Evolutionary conservation across 768 basidiomycete species (phyloP).

Genomic region (Hortiboletus flavorubellus): DNA sequence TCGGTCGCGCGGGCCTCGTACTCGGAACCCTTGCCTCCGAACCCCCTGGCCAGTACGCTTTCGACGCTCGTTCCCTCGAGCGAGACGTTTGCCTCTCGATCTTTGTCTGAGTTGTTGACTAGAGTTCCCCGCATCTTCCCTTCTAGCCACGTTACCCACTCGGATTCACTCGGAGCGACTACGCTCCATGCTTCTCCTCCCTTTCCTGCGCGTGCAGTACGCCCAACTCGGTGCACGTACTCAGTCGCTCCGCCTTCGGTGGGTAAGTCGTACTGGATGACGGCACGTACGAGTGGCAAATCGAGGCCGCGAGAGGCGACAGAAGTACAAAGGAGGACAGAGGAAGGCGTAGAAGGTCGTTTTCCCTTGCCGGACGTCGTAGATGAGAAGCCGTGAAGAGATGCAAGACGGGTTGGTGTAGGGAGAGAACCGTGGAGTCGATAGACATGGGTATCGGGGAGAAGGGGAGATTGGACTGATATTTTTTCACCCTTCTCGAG

Average conservation of each 20-base stretch:
- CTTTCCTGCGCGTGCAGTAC: slow-evolving; percentile 94
- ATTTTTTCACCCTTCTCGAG: slow-evolving; percentile 39
- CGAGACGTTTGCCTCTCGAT: slow-evolving; percentile 39
- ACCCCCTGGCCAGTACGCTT: slow-evolving; percentile 70
- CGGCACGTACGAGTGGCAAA: slow-evolving; percentile 88
- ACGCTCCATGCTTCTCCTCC: slow-evolving; percentile 97
- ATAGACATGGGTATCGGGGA: slow-evolving; percentile 80
- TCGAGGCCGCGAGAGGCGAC: slow-evolving; percentile 99
- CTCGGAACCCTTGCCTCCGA: slow-evolving; percentile 78
- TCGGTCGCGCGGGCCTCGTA: slow-evolving; percentile 91
- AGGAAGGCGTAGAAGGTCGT: slow-evolving; percentile 39
- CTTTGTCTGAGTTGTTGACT: slow-evolving; percentile 23
- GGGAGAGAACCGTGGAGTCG: slow-evolving; percentile 93
- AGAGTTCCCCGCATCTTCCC: slow-evolving; percentile 66
- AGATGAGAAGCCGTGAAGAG: slow-evolving; percentile 77
- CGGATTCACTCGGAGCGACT: slow-evolving; percentile 79
- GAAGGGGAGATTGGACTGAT: slow-evolving; percentile 63
- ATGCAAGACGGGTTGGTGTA: slow-evolving; percentile 71
- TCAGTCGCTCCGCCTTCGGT: slow-evolving; percentile 96
- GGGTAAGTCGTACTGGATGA: slow-evolving; percentile 95
- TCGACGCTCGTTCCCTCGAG: slow-evolving; percentile 66
- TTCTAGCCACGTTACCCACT: slow-evolving; percentile 91
- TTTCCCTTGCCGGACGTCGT: slow-evolving; percentile 31
- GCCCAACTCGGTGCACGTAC: slow-evolving; percentile 94
- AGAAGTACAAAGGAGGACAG: slow-evolving; percentile 91